Evolutionary conservation across 345 rosid species (phyloP), one percentile per base, ranked within the genome.

Genomic region (Ailanthus altissimus): DNA sequence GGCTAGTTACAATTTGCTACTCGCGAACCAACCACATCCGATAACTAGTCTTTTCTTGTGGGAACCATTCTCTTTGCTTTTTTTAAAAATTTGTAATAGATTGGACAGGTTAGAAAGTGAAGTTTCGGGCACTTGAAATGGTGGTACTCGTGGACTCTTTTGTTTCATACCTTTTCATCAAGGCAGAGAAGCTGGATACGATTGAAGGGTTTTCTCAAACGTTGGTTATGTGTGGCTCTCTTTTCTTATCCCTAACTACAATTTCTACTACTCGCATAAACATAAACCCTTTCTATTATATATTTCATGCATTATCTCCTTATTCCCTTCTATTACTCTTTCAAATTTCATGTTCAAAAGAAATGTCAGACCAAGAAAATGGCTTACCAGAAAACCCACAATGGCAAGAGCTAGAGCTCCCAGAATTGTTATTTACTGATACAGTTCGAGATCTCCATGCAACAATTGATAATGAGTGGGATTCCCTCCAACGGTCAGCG

Each of bases 171-270:
- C 83, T 76, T 87, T 89, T 79, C 76, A 74, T 81, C 67, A 49
- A 83, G 74, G 81, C 78, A 80, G 66, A 72, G 74, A 80, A 78
- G 86, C 81, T 28, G 84, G 96, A 89, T 89, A 86, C 86, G 88
- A 73, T 87, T 77, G 74, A 77, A 79, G 87, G 75, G 6, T 45
- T 80, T 82, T 87, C 86, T 74, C 85, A 54, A 83, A 80, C 93
- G 89, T 85, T 84, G 82, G 86, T 90, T 89, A 64, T 84, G 82
- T 90, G 98, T 95, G 97, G 98, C 90, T 93, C 96, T 93, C 93
- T 92, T 95, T 95, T 81, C 98, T 93, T 94, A 92, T 94, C 97
- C 80, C 86, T 56, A 66, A 75, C 74, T 77, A 74, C 83, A 75
- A 67, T 64, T 46, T 56, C 75, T 25, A 49, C 62, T 77, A 46